Evolutionary conservation across 129 eudicot species (phyloP), one percentile per base, ranked within the genome.

Genomic region (Saposhnikovia divaricata): DNA sequence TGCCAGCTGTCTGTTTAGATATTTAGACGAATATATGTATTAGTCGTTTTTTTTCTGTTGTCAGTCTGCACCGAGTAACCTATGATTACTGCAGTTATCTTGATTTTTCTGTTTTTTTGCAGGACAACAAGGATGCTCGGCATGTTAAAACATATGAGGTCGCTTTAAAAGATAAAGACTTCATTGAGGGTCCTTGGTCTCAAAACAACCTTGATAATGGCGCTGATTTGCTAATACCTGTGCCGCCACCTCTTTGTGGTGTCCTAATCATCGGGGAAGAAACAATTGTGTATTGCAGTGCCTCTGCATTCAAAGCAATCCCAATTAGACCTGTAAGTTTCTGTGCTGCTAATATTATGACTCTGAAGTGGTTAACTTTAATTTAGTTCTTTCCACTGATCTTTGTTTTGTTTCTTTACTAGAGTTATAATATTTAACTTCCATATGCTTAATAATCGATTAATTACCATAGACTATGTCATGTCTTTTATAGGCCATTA

Each of bases 171-270:
- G 99, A 95, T 76, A 95, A 95, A 85, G 99, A 95, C 84, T 95
- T 95, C 81, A 81, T 83, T 81, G 99, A 95, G 80, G 99, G 97
- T 44, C 96, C 97, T 74, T 95, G 97, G 99, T 90, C 97, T 61
- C 99, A 90, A 81, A 90, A 92, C 83, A 95, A 95, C 89, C 99
- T 95, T 78, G 99, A 95, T 82, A 95, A 95, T 73, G 99, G 99
- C 57, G 97, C 99, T 77, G 94, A 90, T 81, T 85, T 95, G 85
- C 85, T 95, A 71, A 95, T 95, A 72, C 99, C 99, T 45, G 99
- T 95, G 61, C 99, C 99, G 37, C 94, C 97, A 71, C 99, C 99
- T 38, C 86, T 95, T 74, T 90, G 99, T 80, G 99, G 99, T 76
- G 99, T 95, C 43, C 88, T 95, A 46, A 95, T 95, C 76, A 93